phyloP scores from a whole-genome alignment of 2,329 filamentous ascomycete genomes.

The Trichoderma sp. region DNA sequence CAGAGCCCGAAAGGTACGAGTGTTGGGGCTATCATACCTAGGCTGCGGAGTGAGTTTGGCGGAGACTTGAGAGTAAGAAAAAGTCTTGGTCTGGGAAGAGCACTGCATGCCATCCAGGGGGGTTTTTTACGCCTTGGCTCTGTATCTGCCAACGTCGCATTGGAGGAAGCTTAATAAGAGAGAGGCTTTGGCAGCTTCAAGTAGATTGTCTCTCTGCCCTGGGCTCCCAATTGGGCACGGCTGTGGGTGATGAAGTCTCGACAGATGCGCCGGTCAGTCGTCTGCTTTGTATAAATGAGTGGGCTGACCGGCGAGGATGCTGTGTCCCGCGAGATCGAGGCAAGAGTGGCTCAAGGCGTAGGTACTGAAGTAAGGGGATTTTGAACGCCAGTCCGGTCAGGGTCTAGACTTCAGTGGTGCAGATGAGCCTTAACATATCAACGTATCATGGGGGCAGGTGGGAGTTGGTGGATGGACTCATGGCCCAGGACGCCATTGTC shows the following conservation, averaged over 20 bases:
- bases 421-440: too few species aligned
- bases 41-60: too few species aligned
- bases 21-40: too few species aligned
- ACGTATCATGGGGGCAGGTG: too few species aligned
- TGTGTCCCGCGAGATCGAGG: neutral
- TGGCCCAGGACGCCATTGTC: constrained; percentile 1
- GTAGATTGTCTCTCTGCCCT: too few species aligned
- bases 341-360: neutral
- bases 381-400: neutral
- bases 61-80: too few species aligned
- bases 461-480: too few species aligned
- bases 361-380: neutral
- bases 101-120: too few species aligned
- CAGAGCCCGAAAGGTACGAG: too few species aligned
- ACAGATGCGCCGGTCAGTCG: neutral
- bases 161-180: neutral
- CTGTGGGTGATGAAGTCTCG: neutral
- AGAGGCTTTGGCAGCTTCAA: neutral
- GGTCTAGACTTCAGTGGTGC: neutral
- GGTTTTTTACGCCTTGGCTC: too few species aligned
- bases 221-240: too few species aligned
- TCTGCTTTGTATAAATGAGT: neutral
- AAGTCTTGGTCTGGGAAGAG: too few species aligned
- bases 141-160: neutral
- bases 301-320: neutral